Conservation (phyloP, 129 eudicot species). For the Tagetes erecta region DNA sequence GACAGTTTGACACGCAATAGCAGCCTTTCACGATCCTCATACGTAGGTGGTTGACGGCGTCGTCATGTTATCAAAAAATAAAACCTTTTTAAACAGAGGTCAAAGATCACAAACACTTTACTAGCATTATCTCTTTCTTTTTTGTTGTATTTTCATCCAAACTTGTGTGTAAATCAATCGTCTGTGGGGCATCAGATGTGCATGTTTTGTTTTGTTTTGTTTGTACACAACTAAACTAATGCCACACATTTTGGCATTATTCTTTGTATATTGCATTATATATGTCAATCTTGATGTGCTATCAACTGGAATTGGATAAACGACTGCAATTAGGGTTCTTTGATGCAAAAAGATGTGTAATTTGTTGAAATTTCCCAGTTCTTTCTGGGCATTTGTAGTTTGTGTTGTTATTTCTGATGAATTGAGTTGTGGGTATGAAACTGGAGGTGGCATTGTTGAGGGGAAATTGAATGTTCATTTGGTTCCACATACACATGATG, state of each 20-base stretch:
- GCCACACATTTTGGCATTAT: constrained; percentile 19
- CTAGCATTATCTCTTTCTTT: no score
- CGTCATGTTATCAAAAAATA: no score
- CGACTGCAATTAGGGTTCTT: constrained; percentile 24
- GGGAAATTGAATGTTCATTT: constrained; percentile 90
- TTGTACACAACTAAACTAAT: constrained; percentile 32
- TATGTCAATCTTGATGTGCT: background rate
- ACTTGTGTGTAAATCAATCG: no score
- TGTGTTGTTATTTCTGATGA: constrained; percentile 29
- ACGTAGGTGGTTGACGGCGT: no score
- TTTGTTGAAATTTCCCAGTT: constrained; percentile 7
- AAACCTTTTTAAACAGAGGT: no score
- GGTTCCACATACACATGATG: constrained; percentile 97
- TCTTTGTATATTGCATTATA: constrained; percentile 7
- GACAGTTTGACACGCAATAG: no score
- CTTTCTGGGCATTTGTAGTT: constrained; percentile 24
- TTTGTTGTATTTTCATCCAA: no score
- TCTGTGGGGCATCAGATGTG: no score
- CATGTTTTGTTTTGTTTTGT: background rate
- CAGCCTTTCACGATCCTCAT: no score
- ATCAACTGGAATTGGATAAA: constrained; percentile 23
- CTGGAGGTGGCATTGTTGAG: constrained; percentile 63
- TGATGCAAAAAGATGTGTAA: constrained; percentile 26
- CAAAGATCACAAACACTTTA: no score
- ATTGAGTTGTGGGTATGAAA: constrained; percentile 51